Base-by-base conservation (phyloP, 2,329 filamentous ascomycete genomes). In the Neophaeococcomyces mojaviensis region DNA sequence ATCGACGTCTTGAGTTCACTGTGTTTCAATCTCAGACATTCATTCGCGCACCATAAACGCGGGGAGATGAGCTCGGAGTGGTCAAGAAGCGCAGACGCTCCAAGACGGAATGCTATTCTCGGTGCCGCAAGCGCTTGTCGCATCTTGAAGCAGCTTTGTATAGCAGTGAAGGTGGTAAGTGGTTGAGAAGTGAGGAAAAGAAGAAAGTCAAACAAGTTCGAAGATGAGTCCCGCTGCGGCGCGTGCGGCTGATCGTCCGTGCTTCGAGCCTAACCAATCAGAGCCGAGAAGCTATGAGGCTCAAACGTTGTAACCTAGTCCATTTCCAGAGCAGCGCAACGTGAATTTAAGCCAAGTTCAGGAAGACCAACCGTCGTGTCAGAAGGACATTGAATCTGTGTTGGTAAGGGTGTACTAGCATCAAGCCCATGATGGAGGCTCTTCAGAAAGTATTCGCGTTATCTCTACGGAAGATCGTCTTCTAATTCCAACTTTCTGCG, bases 81-180 rank as follows among this genome's bases (percentile, higher is more conserved):
- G 13, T n/a, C 30, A 10, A 30, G 12, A 44, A 44, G 41, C 41
- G 41, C 41, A 44, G 12, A 10, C 41, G 41, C 41, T 33, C 22
- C 4, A 10, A 26, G 18, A 16, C 10, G 18, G 16, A 15, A 22
- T 4, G 7, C 20, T 31, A 37, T 44, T 44, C 41, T 30, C 26
- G 30, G 39, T 34, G 18, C 16, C 31, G 28, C 18, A 43, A 34
- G 30, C 39, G 39, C 28, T 31, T 43, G 39, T 43, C 30, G 28
- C 39, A 34, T n/a, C 16, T 34, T 43, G 39, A 39, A 28, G 37
- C 37, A 39, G 20, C 37, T 39, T 13, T 39, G 37, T 18, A 26
- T 7, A n/a, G 37, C 13, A 39, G 37, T 28, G 4, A 9, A 39
- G 16, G 9, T 13, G 20, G 12, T 39, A 20, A 39, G 19, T 39